Base-by-base conservation (phyloP, 345 rosid genomes). In the Bruguiera gymnorhiza region DNA sequence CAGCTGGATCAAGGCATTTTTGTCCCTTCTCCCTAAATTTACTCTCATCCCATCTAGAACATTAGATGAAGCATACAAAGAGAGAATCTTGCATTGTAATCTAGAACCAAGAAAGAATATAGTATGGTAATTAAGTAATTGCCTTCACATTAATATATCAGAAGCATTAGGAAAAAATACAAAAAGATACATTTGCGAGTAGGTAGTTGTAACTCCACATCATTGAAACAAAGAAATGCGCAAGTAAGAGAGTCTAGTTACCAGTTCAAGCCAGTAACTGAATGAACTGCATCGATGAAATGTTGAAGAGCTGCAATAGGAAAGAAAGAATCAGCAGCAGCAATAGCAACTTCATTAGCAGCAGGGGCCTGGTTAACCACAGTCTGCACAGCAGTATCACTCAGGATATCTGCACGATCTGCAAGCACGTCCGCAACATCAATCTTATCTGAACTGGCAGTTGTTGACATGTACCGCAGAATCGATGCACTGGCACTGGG, bases 271-370 rank as follows among this genome's bases (percentile, higher is more conserved):
- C 93, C 97, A 0, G 89, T 83, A 71, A 55, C 82, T 2, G 83
- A 46, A 78, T 89, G 96, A 60, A 89, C 88, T 39, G 78, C 78
- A 75, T 87, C 88, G 52, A 91, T 85, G 37, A 85, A 50, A 72
- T 91, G 78, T 83, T 91, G 97, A 82, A 91, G 85, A 21, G 77
- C 80, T 16, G 82, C 83, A 3, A 91, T 81, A 30, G 93, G 93
- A 8, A 78, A 77, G 80, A 78, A 87, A 54, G 87, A 86, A 78
- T 89, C 97, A 7, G 82, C 83, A 79, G 96, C 90, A 21, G 97
- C 96, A 68, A 81, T 13, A 29, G 97, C 81, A 70, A 91, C 97
- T 77, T 91, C 96, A 75, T 79, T 89, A 24, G 75, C 85, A 15
- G 84, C 79, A 53, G 91, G 84, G 29, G 78, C 83, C 77, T 84